Conservation (phyloP, 768 basidiomycete genomes). For the Tulasnella sp. region DNA sequence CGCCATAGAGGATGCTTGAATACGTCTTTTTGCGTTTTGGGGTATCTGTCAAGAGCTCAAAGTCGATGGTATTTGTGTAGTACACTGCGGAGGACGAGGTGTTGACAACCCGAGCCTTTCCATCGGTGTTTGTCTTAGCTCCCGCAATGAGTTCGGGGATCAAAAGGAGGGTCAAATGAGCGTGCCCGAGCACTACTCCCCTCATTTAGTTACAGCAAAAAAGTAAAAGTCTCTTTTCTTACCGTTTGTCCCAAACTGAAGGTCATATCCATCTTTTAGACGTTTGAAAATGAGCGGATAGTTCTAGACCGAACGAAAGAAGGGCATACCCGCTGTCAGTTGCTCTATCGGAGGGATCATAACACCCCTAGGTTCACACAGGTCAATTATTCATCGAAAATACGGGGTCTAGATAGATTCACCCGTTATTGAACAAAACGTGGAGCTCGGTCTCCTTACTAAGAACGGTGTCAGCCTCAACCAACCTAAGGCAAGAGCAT, state of each 20-base stretch:
- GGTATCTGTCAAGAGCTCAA: constrained; percentile 36
- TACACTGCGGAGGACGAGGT: constrained; percentile 15
- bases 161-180: constrained; percentile 14
- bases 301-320: not conserved
- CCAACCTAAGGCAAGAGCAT: not conserved
- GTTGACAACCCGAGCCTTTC: constrained; percentile 19
- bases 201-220: constrained; percentile 34
- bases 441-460: constrained; percentile 22
- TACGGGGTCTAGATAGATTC: not conserved
- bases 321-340: constrained; percentile 19
- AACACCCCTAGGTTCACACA: constrained; percentile 25
- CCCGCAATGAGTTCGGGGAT: constrained; percentile 16
- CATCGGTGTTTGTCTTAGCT: constrained; percentile 11
- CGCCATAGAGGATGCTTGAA: constrained; percentile 8
- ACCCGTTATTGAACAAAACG: constrained; percentile 23
- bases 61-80: constrained; percentile 26
- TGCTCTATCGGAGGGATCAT: constrained; percentile 23
- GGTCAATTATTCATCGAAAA: not conserved
- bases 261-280: constrained; percentile 18
- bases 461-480: not conserved
- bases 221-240: not conserved
- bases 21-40: constrained; percentile 3
- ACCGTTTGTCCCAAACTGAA: constrained; percentile 12
- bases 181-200: constrained; percentile 17
- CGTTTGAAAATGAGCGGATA: not conserved